A percentile compares a stretch with the other conserved stretches of the same genome.
phyloP scores from a whole-genome alignment of 2,329 filamentous ascomycete genomes.

The Aureobasidium melanogenum region DNA sequence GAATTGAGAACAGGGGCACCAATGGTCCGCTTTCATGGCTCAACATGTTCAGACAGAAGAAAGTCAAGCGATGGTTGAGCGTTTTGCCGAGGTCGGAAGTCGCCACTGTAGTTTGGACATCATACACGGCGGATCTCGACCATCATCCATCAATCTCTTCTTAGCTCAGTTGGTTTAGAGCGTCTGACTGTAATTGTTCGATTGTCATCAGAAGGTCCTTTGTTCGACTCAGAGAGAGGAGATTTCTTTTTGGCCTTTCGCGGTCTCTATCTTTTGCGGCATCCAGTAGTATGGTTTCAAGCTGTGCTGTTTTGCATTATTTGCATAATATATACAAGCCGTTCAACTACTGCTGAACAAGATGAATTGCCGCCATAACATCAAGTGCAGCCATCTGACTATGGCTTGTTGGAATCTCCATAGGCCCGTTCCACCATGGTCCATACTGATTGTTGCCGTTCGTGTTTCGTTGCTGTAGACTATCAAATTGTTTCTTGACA shows the following conservation, averaged over 20 bases:
- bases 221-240: constrained; percentile 12
- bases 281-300: too few species aligned
- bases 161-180: constrained; percentile 12
- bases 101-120: fast-evolving
- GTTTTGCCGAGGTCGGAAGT: background rate
- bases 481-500: constrained; percentile 19
- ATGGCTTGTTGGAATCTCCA: constrained; percentile 21
- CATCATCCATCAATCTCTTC: background rate
- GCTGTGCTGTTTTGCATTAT: background rate
- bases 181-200: constrained; percentile 9
- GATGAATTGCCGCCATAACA: constrained; percentile 22
- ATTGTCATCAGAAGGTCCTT: constrained; percentile 12
- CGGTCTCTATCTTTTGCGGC: background rate
- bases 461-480: constrained; percentile 18
- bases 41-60: background rate
- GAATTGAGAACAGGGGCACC: too few species aligned
- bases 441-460: constrained; percentile 23
- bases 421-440: constrained; percentile 24
- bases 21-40: background rate
- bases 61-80: background rate
- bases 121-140: background rate
- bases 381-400: constrained; percentile 23
- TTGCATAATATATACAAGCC: background rate
- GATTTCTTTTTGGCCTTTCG: background rate
- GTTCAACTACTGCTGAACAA: constrained; percentile 12